Evolutionary conservation across 2,329 filamentous ascomycete genomes (phyloP), one percentile per base, ranked within the genome.

Genomic region (Xenoacremonium recifei): DNA sequence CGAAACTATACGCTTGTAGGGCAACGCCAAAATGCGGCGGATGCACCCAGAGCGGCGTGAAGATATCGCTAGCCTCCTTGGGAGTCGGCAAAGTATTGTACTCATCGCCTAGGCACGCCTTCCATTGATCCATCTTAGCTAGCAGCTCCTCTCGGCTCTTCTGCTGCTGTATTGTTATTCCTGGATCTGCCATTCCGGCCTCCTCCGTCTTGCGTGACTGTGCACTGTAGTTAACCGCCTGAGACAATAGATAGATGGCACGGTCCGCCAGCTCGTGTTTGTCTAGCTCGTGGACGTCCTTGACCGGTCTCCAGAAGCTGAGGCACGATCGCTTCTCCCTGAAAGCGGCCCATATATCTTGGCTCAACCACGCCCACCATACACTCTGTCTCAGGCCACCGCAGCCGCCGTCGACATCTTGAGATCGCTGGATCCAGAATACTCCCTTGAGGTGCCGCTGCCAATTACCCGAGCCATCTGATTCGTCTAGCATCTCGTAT

Each of bases 281-380:
- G n/a, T 63, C 68, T 27, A 83, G 66, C 3, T 70, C 65, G 4
- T 65, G 55, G 29, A 75, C 70, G 1, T 67, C 63, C 42, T 71
- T 75, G 6, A 68, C 72, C 0, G 79, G 79, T 32, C 67, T 68
- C 77, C 79, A 84, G 36, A 81, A 80, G 23, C 71, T 82, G 47
- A 82, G 71, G 3, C 73, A 72, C 6, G 72, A 68, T 4, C 81
- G 65, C 17, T 70, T 68, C 53, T 83, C 79, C 1, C 78, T 70
- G 48, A 83, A 82, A 0, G 80, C 80, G 2, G 78, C 80, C 80
- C 80, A 84, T 0, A 80, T 70, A 53, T 85, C 81, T 53, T 85
- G 81, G n/a, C 78, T 67, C 4, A 84, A 63, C 81, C 80, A 85
- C 1, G 75, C 73, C 80, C 81, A 85, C 81, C 80, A 84, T 0